Evolutionary conservation across 306 rosid species (phyloP), one percentile per base, ranked within the genome.

Genomic region (Crotalaria pallida): DNA sequence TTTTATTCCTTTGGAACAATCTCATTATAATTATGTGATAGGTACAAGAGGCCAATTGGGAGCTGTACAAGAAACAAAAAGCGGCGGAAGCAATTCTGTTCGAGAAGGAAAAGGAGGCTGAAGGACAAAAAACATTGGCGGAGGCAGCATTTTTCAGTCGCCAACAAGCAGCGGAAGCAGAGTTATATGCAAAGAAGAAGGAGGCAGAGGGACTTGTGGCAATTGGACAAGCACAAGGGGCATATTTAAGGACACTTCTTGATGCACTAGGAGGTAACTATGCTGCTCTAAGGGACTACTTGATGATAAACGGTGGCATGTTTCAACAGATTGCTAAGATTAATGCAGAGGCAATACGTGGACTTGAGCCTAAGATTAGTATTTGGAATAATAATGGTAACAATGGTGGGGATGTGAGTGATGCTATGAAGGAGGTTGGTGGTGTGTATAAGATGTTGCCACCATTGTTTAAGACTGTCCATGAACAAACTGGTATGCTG

Each of bases 11-110:
- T 3, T 19, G 67, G 40, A 38, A 21, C 19, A 31, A 10, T 1
- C 65, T 48, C 29, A 41, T n/a, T n/a, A n/a, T n/a, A 56, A 41
- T 43, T 27, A 0, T 58, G 33, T 13, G 52, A 36, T 17, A 71
- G 85, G 82, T 77, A 4, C 85, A 77, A 81, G 82, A 81, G 43
- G 85, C 82, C 0, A 81, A 81, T 18, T 72, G 79, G 79, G 79
- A 6, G 18, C 40, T 77, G 23, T 77, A 77, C 79, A 63, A 47
- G 77, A 81, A 77, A 41, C 85, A 72, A 19, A 67, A 77, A 27
- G 82, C 24, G 0, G 77, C 85, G 0, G 85, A 81, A 55, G 77
- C 85, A 4, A 1, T 72, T 23, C 51, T 77, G 13, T 81, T 50
- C 44, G 27, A 72, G 73, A 77, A 72, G 16, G 75, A 72, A 65